Percentiles rank a stretch among this genome's conserved stretches.
phyloP scores from a whole-genome alignment of 139 green algal species.

The Choricystis sp. region DNA sequence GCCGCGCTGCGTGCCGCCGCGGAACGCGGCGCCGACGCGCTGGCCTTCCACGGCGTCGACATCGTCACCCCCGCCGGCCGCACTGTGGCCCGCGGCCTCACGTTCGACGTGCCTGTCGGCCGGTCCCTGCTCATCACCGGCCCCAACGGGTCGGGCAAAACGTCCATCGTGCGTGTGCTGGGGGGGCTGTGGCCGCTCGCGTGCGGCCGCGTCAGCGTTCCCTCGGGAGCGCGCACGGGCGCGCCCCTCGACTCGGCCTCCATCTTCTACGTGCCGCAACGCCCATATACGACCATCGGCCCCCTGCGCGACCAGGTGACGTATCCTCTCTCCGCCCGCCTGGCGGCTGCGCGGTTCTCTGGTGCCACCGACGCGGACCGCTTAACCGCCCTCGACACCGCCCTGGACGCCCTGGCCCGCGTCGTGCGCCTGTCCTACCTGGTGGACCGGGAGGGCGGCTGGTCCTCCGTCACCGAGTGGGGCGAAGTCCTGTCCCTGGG shows the following conservation, averaged over 20 bases:
- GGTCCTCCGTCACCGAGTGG: conserved; percentile 31
- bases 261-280: conserved; percentile 47
- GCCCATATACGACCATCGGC: conserved; percentile 45
- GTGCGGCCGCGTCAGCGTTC: conserved; percentile 16
- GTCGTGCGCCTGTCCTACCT: conserved; percentile 43
- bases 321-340: conserved; percentile 28
- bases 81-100: conserved; percentile 27
- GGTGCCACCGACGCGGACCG: not conserved
- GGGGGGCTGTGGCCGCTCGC: conserved; percentile 39
- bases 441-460: conserved; percentile 46
- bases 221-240: not conserved
- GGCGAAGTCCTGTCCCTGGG: conserved; percentile 48
- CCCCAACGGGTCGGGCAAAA: conserved; percentile 40
- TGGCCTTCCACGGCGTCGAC: conserved; percentile 14
- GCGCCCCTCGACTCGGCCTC: conserved; percentile 5
- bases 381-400: conserved; percentile 18
- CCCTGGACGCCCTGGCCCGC: conserved; percentile 28
- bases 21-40: not conserved
- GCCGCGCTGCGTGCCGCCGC: not conserved
- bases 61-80: conserved; percentile 26
- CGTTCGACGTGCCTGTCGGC: conserved; percentile 19
- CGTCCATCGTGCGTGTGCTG: conserved; percentile 27
- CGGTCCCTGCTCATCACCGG: conserved; percentile 35
- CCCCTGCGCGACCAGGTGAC: conserved; percentile 38
- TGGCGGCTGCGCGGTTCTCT: conserved; percentile 6